Base-by-base conservation (phyloP, 2,329 filamentous ascomycete genomes). In the Pyrenochaeta sp. region DNA sequence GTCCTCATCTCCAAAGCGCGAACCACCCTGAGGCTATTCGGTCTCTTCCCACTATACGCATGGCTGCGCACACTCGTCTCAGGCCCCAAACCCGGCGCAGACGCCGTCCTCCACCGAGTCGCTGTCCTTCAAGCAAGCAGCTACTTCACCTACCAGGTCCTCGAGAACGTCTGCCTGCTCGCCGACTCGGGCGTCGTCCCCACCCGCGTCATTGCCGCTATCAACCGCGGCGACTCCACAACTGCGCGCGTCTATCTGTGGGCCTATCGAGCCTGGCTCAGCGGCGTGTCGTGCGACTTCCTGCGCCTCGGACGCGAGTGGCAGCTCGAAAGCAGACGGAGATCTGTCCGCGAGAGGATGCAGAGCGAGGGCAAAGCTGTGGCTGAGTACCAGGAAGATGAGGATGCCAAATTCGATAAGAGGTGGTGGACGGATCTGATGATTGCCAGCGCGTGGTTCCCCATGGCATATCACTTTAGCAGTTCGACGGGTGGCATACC, bases 161-260 rank as follows among this genome's bases (percentile, higher is more conserved):
- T 75, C 7, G 74, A 77, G 59, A 77, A 76, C 60, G 56, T 76
- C 10, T 72, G 58, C 6, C 59, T 75, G 8, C 67, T 77, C 18
- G 71, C 72, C 4, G 74, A 77, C 51, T 63, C 65, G 43, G 71
- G 70, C 41, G 64, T 75, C 28, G 52, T 76, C 3, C 60, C 71
- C 5, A 49, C 57, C 7, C 43, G 58, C 4, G 52, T 72, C 46
- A 72, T 75, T 22, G 52, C 68, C 4, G 52, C 60, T 13, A 67
- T 72, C 48, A 68, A 69, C 39, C 71, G 70, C 13, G 69, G 70
- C 10, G 57, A 68, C 29, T 40, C 60, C 9, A 65, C 55, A 14
- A 69, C 66, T 2, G 61, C 58, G 6, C 64, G 69, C 19, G 60
- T 76, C 24, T 75, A 75, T 48, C 56, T 71, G 3, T 68, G 65